phyloP scores from a whole-genome alignment of 352 stramenopile species.

The Phytophthora sp. region DNA sequence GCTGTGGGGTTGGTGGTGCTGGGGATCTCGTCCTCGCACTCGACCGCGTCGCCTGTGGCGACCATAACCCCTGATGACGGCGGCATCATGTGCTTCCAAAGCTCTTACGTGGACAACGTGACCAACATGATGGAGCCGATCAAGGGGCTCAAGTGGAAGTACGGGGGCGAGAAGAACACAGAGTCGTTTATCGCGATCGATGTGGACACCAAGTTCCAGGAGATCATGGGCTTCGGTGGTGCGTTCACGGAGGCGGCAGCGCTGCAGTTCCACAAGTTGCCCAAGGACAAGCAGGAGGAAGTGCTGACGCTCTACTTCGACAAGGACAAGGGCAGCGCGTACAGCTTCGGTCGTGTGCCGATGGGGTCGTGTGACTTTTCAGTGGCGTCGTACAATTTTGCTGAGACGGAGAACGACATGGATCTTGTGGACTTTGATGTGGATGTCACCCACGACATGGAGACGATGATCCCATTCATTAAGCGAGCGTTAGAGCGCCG shows the following conservation, averaged over 20 bases:
- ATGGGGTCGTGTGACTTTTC: conserved; percentile 93
- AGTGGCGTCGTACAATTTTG: conserved; percentile 86
- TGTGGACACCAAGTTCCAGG: conserved; percentile 55
- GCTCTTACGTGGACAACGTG: conserved; percentile 59
- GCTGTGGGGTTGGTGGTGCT: background rate
- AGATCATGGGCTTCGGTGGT: conserved; percentile 90
- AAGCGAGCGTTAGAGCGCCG: conserved; percentile 65
- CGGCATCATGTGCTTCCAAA: conserved; percentile 63
- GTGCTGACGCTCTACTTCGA: conserved; percentile 89
- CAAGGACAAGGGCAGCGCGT: conserved; percentile 73
- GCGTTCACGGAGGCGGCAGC: conserved; percentile 92
- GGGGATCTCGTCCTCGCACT: conserved; percentile 14
- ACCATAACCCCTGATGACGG: conserved; percentile 8
- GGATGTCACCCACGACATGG: conserved; percentile 74
- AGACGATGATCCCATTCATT: conserved; percentile 87
- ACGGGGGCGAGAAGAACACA: conserved; percentile 2
- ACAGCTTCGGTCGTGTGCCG: conserved; percentile 88
- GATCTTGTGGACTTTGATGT: conserved; percentile 78
- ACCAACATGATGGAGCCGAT: conserved; percentile 74
- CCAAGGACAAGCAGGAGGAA: conserved; percentile 76
- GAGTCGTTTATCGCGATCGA: conserved; percentile 61
- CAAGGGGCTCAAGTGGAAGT: conserved; percentile 49
- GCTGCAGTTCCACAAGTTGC: conserved; percentile 86
- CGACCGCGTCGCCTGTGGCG: conserved; percentile 2
- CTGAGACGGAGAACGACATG: conserved; percentile 78